These are phyloP conservation scores for Imleria badia DNA, from an alignment of 768 basidiomycete species.

Conservation along the genomic window DNA sequence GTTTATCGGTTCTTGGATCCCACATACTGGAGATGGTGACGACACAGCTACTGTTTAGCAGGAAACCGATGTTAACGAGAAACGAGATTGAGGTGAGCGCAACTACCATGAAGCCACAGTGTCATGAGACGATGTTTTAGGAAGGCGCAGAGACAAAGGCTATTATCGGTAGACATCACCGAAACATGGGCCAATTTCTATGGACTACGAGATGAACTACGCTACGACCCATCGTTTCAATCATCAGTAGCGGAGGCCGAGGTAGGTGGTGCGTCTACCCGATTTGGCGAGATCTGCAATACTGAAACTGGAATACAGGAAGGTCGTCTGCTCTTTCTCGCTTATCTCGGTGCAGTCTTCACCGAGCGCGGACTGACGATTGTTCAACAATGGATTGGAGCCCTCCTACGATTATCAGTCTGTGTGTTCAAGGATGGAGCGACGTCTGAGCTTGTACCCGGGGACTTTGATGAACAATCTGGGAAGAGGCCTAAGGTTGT, in stretches of 20 bases:
- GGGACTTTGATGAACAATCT: slow-evolving; percentile 28
- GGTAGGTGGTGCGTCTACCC: slow-evolving; percentile 36
- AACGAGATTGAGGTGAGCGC: slow-evolving; percentile 51
- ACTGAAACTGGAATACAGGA: slow-evolving; percentile 42
- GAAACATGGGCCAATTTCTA: slow-evolving; percentile 41
- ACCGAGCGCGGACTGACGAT: slow-evolving; percentile 49
- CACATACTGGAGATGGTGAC: slow-evolving; percentile 47
- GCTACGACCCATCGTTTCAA: slow-evolving; percentile 32
- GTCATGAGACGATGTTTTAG: slow-evolving; percentile 24
- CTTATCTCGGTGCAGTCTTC: slow-evolving; percentile 68
- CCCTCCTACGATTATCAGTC: slow-evolving; percentile 33
- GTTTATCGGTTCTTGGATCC: slow-evolving; percentile 52
- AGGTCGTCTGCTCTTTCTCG: slow-evolving; percentile 55
- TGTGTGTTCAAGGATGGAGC: slow-evolving; percentile 16
- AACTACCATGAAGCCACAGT: slow-evolving; percentile 10
- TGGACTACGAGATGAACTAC: slow-evolving; percentile 33
- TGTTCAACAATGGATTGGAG: slow-evolving; percentile 58
- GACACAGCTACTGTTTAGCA: slow-evolving; percentile 47
- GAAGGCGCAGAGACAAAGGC: slow-evolving; percentile 25
- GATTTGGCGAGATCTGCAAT: slow-evolving; percentile 10
- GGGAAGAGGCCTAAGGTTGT: slow-evolving; percentile 32
- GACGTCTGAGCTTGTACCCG: slow-evolving; percentile 19
- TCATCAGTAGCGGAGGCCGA: slow-evolving; percentile 28
- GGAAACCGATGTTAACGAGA: slow-evolving; percentile 49
- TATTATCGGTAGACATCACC: slow-evolving; percentile 34